phyloP scores from a whole-genome alignment of 129 eudicot genomes.

The Solidago caesia region DNA sequence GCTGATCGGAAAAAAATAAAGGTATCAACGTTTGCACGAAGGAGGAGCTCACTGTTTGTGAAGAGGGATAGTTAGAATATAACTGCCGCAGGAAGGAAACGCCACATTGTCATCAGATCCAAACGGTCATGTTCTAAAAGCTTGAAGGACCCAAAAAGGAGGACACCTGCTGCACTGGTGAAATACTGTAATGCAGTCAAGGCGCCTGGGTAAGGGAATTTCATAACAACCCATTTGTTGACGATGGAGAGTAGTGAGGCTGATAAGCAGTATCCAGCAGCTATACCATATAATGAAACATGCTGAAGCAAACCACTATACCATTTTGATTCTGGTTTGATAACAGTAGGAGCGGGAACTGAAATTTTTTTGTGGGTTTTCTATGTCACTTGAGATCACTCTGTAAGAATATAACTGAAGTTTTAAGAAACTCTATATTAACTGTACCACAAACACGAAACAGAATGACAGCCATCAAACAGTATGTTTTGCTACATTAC shows the following conservation, averaged over 20 bases:
- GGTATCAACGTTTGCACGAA: constrained; percentile 96
- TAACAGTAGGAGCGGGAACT: constrained; percentile 18
- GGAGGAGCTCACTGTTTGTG: constrained; percentile 96
- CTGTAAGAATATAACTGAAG: background rate
- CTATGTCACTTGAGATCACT: constrained; percentile 53
- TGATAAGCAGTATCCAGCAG: constrained; percentile 91
- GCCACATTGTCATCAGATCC: constrained; percentile 84
- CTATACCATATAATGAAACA: constrained; percentile 79
- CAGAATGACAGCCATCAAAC: background rate
- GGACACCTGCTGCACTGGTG: constrained; percentile 88
- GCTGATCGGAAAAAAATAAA: constrained; percentile 90
- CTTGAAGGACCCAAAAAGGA: constrained; percentile 64
- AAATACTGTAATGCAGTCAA: constrained; percentile 92
- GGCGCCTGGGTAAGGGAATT: constrained; percentile 96
- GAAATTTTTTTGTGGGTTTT: constrained; percentile 47
- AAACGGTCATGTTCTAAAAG: constrained; percentile 76
- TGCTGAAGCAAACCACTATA: constrained; percentile 58
- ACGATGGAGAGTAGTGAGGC: constrained; percentile 93
- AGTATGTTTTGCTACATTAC: background rate
- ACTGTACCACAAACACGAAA: background rate
- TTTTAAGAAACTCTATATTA: background rate
- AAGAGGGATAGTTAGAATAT: constrained; percentile 90
- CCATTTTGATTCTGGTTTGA: constrained; percentile 57
- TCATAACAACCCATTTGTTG: constrained; percentile 99
- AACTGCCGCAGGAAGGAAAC: constrained; percentile 81